Evolutionary conservation across 1,284 basidiomycete species (phyloP).

Genomic region (Trichosporon sp.): DNA sequence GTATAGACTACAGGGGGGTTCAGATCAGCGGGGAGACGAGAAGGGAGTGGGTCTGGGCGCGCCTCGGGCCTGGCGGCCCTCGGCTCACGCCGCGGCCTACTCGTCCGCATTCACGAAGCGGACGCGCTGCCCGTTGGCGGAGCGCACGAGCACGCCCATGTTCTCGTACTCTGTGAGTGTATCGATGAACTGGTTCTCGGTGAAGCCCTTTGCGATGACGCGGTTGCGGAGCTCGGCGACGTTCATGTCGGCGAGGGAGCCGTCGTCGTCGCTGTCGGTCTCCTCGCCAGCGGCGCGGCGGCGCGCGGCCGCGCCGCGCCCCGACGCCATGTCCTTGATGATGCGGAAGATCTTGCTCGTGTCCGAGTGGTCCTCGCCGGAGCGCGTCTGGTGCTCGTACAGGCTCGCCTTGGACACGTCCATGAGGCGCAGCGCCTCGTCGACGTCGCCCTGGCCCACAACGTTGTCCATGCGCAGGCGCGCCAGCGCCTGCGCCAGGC

Average conservation of each 20-base stretch:
- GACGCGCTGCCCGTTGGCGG: conserved; percentile 70
- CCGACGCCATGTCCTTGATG: conserved; percentile 73
- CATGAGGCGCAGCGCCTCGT: conserved; percentile 95
- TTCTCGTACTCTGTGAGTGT: conserved; percentile 78
- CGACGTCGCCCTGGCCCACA: conserved; percentile 83
- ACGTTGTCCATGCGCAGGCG: conserved; percentile 75
- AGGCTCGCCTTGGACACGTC: conserved; percentile 90
- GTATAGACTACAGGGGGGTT: neutral
- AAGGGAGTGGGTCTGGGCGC: neutral
- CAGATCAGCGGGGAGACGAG: neutral
- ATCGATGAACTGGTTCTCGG: conserved; percentile 81
- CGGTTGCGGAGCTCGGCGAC: conserved; percentile 80
- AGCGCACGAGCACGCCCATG: conserved; percentile 67
- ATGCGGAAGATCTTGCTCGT: conserved; percentile 80
- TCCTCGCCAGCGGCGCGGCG: conserved; percentile 51
- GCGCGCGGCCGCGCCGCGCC: conserved; percentile 48
- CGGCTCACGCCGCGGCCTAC: too few species aligned
- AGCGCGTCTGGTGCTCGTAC: conserved; percentile 63
- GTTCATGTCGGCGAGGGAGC: conserved; percentile 59
- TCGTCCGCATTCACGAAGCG: conserved; percentile 50
- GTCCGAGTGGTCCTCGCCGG: conserved; percentile 65
- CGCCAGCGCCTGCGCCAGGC: conserved; percentile 90
- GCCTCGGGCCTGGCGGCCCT: too few species aligned
- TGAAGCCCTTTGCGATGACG: conserved; percentile 79
- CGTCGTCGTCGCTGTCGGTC: conserved; percentile 60